Conservation (phyloP, 805 yeast species). For the Teunomyces aglyptinius region DNA sequence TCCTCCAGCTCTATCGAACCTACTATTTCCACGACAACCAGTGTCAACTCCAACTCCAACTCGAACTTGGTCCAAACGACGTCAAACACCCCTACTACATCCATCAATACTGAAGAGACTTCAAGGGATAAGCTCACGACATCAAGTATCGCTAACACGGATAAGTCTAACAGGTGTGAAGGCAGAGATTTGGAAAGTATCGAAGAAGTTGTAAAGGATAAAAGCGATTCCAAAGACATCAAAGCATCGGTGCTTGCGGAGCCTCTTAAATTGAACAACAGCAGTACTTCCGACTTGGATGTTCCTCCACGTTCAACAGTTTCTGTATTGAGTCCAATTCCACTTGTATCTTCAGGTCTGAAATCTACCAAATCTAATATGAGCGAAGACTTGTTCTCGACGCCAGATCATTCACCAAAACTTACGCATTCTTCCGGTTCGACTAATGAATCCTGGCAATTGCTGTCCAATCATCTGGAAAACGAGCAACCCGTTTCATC, state of each 20-base stretch:
- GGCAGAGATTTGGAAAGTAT: conserved; percentile 2
- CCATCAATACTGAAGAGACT: conserved; percentile 18
- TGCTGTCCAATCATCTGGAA: background rate
- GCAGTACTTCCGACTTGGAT: background rate
- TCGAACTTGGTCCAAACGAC: conserved; percentile 20
- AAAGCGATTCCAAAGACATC: background rate
- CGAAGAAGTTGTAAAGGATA: background rate
- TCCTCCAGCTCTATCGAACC: conserved; percentile 8
- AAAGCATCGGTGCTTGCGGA: background rate
- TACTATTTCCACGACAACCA: conserved; percentile 3
- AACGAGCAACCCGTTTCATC: background rate
- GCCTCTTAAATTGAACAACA: background rate
- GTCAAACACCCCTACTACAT: conserved; percentile 33
- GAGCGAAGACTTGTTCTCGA: background rate
- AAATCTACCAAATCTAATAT: background rate
- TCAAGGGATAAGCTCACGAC: background rate
- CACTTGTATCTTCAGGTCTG: background rate
- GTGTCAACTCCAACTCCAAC: conserved; percentile 11
- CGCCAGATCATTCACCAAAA: conserved; percentile 1
- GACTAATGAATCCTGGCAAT: background rate
- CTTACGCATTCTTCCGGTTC: background rate
- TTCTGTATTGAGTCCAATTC: background rate
- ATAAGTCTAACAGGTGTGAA: background rate
- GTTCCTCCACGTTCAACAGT: background rate
- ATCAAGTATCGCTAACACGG: background rate